Evolutionary conservation across 192 early-diverging fungal genomes (phyloP), one percentile per base, ranked within the genome.

Genomic region (Backusella macrospora): DNA sequence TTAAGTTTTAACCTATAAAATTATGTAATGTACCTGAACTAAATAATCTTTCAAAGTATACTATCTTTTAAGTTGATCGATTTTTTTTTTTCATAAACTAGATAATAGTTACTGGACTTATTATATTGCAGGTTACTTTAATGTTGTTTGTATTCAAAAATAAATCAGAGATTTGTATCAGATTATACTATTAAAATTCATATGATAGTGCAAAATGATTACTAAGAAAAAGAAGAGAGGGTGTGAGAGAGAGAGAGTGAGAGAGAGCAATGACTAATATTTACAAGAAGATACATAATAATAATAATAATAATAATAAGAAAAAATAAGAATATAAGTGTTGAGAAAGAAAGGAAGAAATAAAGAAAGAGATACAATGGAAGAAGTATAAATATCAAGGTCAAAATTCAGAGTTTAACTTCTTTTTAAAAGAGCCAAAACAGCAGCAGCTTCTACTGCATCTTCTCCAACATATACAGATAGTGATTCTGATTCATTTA

Each of bases 381-480:
- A 23, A 9, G 23, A 12, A 55, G 6, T 23, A 9, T 21, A 18
- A 55, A 21, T 23, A 21, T 55, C 3, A 55, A 23, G 16, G 7
- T 18, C 2, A 52, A 34, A 2, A 47, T 47, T 47, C 1, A 14
- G 12, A 14, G 13, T 46, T 71, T 52, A 72, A 65, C 71, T 72
- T 72, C 77, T 73, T 21, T 74, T 70, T n/a, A 80, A 59, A 46
- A 80, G 49, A 6, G 78, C 72, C 13, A 80, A 65, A 8, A 80
- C 73, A 69, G 78, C 65, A 39, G 78, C 78, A 39, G 78, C 78
- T 49, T 80, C 78, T 62, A 80, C 78, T 42, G 70, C 78, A 65
- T 80, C 73, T 18, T 72, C 78, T n/a, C 70, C 78, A 42, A 71
- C 70, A 68, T 68, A 68, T 12, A 68, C 67, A 46, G 67, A 26